Base-by-base conservation (phyloP, 1,139 yeast genomes). In the Hyphopichia wangnamkhiaoensis region DNA sequence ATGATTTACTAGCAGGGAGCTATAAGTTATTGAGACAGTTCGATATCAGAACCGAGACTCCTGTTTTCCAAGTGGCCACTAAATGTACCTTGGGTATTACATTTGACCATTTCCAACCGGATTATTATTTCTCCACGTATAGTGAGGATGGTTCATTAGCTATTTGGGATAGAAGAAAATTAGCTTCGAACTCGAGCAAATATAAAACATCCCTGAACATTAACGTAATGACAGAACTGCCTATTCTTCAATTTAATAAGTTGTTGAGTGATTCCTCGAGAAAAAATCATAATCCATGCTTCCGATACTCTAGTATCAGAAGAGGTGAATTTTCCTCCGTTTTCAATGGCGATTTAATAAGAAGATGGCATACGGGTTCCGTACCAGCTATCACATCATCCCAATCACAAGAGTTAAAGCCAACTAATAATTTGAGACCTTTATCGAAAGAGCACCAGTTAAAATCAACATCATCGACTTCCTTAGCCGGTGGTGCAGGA, bases 81-180 rank as follows among this genome's bases (percentile, higher is more conserved):
- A 80, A 84, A 49, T 79, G 87, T 45, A 82, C 91, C 0, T 71
- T 79, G 48, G 87, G 87, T 10, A 72, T 91, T 33, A 71, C 77
- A 8, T 68, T 84, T 30, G 93, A 88, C 54, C 93, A 86, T 3
- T 80, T 81, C 52, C 68, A 68, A 40, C 72, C 76, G 43, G 74
- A 74, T 27, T 74, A 79, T 47, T 74, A 79, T 47, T 87, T 89
- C 59, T 80, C 88, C 29, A 82, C 95, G 0, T 79, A 78, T 47
- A 79, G 89, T 38, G 96, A 89, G 50, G 94, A 87, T 53, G 96
- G 96, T 1, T 79, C 94, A 0, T 65, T 90, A 41, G 83, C 93
- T 0, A 72, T 90, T 12, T 91, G 96, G 95, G 98, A 91, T 58
- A 74, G 95, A 44, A 73, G 97, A 43, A 82, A 77, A 47, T 60